A percentile compares a stretch with the other conserved stretches of the same genome.
Evolutionary conservation across 2,329 filamentous ascomycete species (phyloP).

Genomic region (Calonectria honghensis): DNA sequence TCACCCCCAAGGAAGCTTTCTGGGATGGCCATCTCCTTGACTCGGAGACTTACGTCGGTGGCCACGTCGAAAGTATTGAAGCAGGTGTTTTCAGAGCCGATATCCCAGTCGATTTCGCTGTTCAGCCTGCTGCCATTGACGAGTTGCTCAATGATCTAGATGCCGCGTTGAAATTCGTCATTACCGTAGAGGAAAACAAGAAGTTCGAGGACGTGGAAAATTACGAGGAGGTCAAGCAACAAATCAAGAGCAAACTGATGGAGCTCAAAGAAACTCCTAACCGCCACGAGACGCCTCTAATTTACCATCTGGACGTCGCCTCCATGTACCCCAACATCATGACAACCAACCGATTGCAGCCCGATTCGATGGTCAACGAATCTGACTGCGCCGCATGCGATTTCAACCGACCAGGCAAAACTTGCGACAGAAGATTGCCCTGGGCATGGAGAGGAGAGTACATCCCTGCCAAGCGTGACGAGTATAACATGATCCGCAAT

Average conservation of each 20-base stretch:
- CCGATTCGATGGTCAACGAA: constrained; percentile 99
- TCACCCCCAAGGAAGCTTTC: constrained; percentile 92
- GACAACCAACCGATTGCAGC: constrained; percentile 98
- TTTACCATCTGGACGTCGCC: constrained; percentile 98
- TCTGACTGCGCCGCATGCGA: constrained; percentile 98
- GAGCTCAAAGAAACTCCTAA: constrained; percentile 89
- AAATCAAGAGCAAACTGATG: constrained; percentile 83
- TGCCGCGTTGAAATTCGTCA: constrained; percentile 90
- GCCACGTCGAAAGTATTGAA: constrained; percentile 99
- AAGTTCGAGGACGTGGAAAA: constrained; percentile 86
- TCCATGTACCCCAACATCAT: constrained; percentile 99
- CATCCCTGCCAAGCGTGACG: constrained; percentile 94
- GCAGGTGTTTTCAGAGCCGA: constrained; percentile 97
- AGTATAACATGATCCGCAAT: constrained; percentile 99
- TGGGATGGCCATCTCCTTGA: constrained; percentile 98
- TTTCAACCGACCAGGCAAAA: constrained; percentile 98
- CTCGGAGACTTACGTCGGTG: constrained; percentile 98
- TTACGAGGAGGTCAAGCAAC: constrained; percentile 88
- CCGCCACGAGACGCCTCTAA: constrained; percentile 88
- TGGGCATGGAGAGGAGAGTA: constrained; percentile 99
- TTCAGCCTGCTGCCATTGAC: constrained; percentile 92
- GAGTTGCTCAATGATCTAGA: constrained; percentile 92
- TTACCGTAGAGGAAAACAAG: constrained; percentile 89
- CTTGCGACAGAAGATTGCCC: constrained; percentile 93
- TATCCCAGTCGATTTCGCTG: constrained; percentile 93